phyloP scores from a whole-genome alignment of 306 rosid genomes.

The Rubus idaeus region DNA sequence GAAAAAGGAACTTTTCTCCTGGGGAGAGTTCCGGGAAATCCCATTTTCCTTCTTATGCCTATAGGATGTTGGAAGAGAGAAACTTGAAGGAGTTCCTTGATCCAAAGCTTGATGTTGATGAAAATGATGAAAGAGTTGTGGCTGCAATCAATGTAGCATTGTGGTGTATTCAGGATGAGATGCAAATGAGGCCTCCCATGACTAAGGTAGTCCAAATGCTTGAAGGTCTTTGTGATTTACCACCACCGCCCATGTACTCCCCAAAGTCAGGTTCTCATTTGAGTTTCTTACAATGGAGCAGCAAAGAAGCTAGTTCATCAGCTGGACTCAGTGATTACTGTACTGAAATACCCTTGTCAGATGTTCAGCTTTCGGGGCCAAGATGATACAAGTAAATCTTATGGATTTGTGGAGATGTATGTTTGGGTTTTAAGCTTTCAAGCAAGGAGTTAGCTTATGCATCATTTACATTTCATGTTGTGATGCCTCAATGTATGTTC shows the following conservation, averaged over 20 bases:
- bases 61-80: constrained; percentile 45
- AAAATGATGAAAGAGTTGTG: constrained; percentile 34
- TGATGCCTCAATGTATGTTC: background rate
- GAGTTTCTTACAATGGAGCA: constrained; percentile 32
- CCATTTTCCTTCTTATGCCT: constrained; percentile 38
- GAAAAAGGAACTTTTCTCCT: constrained; percentile 31
- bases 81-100: constrained; percentile 51
- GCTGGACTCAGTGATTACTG: constrained; percentile 9
- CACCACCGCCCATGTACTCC: constrained; percentile 6
- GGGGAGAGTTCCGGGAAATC: constrained; percentile 24
- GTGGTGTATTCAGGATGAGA: constrained; percentile 44
- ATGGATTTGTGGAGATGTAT: background rate
- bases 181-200: constrained; percentile 43
- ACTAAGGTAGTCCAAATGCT: constrained; percentile 45
- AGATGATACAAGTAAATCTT: constrained; percentile 11
- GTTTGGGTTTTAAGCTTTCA: background rate
- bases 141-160: constrained; percentile 31
- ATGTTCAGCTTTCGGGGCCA: constrained; percentile 36
- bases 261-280: constrained; percentile 14
- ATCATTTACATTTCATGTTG: background rate
- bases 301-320: constrained; percentile 18
- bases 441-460: constrained; percentile 4
- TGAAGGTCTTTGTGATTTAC: constrained; percentile 29
- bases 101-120: constrained; percentile 47
- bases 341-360: constrained; percentile 30